A percentile compares a stretch with the other conserved stretches of the same genome.
phyloP scores from a whole-genome alignment of 1,284 basidiomycete genomes.

The Boletus sp. region DNA sequence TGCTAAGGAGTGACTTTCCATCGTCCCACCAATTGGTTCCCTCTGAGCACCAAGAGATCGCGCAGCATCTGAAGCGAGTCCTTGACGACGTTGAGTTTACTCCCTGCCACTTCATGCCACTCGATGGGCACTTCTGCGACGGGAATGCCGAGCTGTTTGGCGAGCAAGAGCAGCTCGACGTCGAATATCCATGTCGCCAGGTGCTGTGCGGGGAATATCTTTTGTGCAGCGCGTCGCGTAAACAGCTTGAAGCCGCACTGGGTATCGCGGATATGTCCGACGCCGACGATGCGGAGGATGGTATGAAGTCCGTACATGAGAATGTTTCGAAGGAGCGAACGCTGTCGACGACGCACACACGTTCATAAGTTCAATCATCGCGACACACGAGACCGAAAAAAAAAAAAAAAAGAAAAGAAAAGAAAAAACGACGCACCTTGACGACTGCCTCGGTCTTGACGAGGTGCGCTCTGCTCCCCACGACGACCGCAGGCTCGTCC shows the following conservation, averaged over 20 bases:
- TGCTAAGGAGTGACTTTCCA: constrained; percentile 43
- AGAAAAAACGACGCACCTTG: constrained; percentile 52
- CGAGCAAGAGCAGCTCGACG: constrained; percentile 89
- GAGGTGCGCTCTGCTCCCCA: constrained; percentile 88
- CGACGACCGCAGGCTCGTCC: constrained; percentile 60
- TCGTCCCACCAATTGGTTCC: constrained; percentile 75
- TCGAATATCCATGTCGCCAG: constrained; percentile 92
- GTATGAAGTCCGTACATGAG: constrained; percentile 91
- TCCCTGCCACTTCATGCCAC: constrained; percentile 90
- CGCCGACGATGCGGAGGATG: constrained; percentile 78
- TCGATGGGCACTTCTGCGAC: constrained; percentile 83
- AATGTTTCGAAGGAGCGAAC: constrained; percentile 81
- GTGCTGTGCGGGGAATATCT: constrained; percentile 82
- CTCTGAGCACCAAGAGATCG: constrained; percentile 80
- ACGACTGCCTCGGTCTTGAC: constrained; percentile 92
- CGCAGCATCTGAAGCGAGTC: constrained; percentile 87
- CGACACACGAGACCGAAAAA: background rate
- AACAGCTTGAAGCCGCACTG: constrained; percentile 97
- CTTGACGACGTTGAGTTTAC: constrained; percentile 82
- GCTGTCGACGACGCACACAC: constrained; percentile 41
- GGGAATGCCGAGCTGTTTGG: constrained; percentile 70
- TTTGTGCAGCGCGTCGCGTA: constrained; percentile 71
- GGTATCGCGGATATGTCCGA: constrained; percentile 86
- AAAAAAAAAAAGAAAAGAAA: background rate
- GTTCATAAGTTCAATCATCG: background rate